Conservation (phyloP, 176 grass and related monocot species). For the Oryza meyeriana region DNA sequence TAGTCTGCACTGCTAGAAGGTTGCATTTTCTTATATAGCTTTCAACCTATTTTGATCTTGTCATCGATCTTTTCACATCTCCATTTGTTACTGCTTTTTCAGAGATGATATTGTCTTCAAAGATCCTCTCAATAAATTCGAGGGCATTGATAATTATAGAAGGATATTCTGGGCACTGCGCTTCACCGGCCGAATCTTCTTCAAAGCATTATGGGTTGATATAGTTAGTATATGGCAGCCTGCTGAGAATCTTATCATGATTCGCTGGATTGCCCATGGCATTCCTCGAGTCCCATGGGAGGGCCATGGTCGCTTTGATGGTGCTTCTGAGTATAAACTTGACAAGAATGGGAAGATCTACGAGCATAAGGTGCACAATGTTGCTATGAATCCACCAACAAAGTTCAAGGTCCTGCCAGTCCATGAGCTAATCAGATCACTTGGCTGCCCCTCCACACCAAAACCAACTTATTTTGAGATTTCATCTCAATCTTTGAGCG, state of each 20-base stretch:
- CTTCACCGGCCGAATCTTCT: slow-evolving; percentile 72
- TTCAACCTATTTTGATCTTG: background rate
- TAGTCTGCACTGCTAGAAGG: background rate
- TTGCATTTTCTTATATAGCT: slow-evolving; percentile 8
- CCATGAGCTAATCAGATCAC: slow-evolving; percentile 70
- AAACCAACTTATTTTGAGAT: slow-evolving; percentile 92
- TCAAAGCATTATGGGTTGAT: slow-evolving; percentile 79
- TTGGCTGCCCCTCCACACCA: slow-evolving; percentile 66
- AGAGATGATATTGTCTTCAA: slow-evolving; percentile 98
- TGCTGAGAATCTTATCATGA: slow-evolving; percentile 85
- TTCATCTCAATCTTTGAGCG: slow-evolving; percentile 32
- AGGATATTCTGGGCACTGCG: slow-evolving; percentile 73
- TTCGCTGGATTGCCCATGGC: slow-evolving; percentile 92
- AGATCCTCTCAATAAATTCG: slow-evolving; percentile 82
- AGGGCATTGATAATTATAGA: slow-evolving; percentile 82
- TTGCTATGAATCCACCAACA: slow-evolving; percentile 68
- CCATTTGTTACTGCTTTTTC: slow-evolving; percentile 28
- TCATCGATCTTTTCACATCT: slow-evolving; percentile 18
- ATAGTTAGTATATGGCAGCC: slow-evolving; percentile 96
- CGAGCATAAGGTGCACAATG: slow-evolving; percentile 88
- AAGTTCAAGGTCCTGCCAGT: slow-evolving; percentile 69
- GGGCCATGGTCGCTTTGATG: slow-evolving; percentile 81
- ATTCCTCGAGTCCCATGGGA: slow-evolving; percentile 93
- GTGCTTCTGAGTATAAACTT: slow-evolving; percentile 87
- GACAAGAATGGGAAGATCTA: slow-evolving; percentile 89